A percentile compares a stretch with the other conserved stretches of the same genome.
These are phyloP conservation scores for Yamadazyma mexicana DNA, from an alignment of 1,139 yeast species.

Conservation along the genomic window DNA sequence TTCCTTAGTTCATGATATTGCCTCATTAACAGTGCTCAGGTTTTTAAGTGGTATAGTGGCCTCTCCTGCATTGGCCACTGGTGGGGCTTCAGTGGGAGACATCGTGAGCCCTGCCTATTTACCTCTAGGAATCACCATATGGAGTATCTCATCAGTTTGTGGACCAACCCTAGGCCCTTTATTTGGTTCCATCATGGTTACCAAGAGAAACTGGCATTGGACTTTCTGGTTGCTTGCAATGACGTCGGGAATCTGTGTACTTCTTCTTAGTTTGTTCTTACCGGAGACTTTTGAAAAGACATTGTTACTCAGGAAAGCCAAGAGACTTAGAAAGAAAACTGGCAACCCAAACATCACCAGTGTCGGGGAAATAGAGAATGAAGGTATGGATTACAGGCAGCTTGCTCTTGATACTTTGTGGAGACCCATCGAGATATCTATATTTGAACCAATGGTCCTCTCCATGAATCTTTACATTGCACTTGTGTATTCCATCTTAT, in stretches of 20 bases:
- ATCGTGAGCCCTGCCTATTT: conserved; percentile 24
- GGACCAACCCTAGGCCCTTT: conserved; percentile 37
- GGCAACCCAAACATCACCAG: conserved; percentile 41
- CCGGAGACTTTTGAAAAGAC: conserved; percentile 55
- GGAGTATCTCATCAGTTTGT: conserved; percentile 31
- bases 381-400: conserved; percentile 25
- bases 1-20: conserved; percentile 29
- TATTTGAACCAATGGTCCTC: conserved; percentile 34
- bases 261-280: conserved; percentile 34
- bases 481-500: conserved; percentile 29
- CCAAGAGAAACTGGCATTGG: conserved; percentile 41
- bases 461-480: conserved; percentile 31
- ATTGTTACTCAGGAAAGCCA: conserved; percentile 47
- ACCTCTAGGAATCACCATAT: conserved; percentile 27
- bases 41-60: conserved; percentile 36
- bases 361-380: conserved; percentile 41
- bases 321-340: conserved; percentile 44
- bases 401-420: conserved; percentile 24
- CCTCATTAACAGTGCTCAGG: conserved; percentile 32
- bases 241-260: conserved; percentile 31
- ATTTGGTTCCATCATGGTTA: conserved; percentile 28
- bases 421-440: conserved; percentile 32
- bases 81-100: conserved; percentile 38
- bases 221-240: conserved; percentile 45
- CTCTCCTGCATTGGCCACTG: conserved; percentile 37